These are phyloP conservation scores for Sechiopsis laciniata DNA, from an alignment of 306 rosid genomes.

Conservation along the genomic window DNA sequence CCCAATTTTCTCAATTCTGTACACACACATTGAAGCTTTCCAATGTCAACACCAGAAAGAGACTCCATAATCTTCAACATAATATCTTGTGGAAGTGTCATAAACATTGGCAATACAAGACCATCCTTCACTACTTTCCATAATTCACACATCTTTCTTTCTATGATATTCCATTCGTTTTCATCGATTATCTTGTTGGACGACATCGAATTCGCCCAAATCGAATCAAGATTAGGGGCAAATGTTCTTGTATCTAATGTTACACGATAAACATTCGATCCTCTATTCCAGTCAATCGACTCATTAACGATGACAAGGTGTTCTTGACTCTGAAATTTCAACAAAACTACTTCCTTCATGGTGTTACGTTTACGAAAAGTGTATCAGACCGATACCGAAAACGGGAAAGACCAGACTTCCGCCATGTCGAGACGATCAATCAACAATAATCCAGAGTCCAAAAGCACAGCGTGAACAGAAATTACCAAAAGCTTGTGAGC, in stretches of 20 bases:
- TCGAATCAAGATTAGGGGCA: slow-evolving; percentile 30
- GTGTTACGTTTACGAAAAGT: slow-evolving; percentile 46
- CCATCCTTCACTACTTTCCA: too few species aligned
- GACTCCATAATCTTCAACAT: too few species aligned
- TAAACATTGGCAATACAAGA: too few species aligned
- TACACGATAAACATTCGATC: slow-evolving; percentile 35
- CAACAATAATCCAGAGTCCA: slow-evolving; percentile 64
- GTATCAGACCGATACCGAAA: slow-evolving; percentile 32
- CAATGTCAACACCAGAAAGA: too few species aligned
- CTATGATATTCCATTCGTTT: neutral
- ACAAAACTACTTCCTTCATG: slow-evolving; percentile 26
- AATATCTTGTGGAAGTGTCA: too few species aligned
- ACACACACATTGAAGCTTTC: too few species aligned
- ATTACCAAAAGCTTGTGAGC: slow-evolving; percentile 40
- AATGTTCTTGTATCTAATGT: slow-evolving; percentile 41
- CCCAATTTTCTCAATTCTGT: too few species aligned
- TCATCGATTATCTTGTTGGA: slow-evolving; percentile 1
- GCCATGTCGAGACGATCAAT: slow-evolving; percentile 34
- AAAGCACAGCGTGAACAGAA: slow-evolving; percentile 53
- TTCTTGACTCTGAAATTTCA: slow-evolving; percentile 59
- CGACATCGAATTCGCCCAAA: too few species aligned
- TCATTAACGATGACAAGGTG: slow-evolving; percentile 51
- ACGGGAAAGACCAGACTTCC: slow-evolving; percentile 34
- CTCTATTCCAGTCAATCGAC: slow-evolving; percentile 30
- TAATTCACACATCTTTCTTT: too few species aligned